These are phyloP conservation scores for Aspergillus tubingensis DNA, from an alignment of 2,329 filamentous ascomycete genomes.

Conservation along the genomic window DNA sequence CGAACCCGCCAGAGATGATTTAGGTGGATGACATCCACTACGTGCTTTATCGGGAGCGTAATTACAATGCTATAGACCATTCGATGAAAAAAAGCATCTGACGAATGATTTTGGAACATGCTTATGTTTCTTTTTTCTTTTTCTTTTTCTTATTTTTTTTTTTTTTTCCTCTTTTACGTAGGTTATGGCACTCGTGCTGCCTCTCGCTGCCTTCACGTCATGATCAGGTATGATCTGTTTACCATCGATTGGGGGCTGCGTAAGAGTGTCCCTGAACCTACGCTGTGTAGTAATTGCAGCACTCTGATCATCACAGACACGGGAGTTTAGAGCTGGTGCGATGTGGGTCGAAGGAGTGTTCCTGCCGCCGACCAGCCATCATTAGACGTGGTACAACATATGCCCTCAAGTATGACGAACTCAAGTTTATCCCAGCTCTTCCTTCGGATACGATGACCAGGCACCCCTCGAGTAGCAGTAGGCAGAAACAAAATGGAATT, in stretches of 20 bases:
- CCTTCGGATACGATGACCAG: neutral
- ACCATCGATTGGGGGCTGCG: neutral
- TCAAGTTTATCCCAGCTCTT: neutral
- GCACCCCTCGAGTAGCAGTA: neutral
- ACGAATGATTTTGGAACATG: conserved; percentile 13
- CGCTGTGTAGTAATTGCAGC: neutral
- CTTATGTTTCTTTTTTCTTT: neutral
- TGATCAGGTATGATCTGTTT: neutral
- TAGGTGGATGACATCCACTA: conserved; percentile 13
- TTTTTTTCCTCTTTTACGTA: neutral
- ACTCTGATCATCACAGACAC: neutral
- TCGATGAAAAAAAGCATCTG: conserved; percentile 21
- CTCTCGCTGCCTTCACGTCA: neutral
- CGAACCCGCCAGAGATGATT: conserved; percentile 2
- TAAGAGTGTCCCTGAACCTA: neutral
- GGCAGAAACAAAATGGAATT: neutral
- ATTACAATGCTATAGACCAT: conserved; percentile 20
- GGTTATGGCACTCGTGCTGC: neutral
- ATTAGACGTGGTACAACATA: neutral
- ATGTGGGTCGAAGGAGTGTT: neutral
- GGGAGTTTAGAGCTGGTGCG: neutral
- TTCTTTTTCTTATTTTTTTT: too few species aligned
- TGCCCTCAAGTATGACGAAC: neutral
- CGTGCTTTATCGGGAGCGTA: conserved; percentile 16
- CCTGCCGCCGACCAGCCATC: neutral